These are phyloP conservation scores for Rhizoclosmatium sp. DNA, from an alignment of 192 early-diverging fungal species.

Conservation along the genomic window DNA sequence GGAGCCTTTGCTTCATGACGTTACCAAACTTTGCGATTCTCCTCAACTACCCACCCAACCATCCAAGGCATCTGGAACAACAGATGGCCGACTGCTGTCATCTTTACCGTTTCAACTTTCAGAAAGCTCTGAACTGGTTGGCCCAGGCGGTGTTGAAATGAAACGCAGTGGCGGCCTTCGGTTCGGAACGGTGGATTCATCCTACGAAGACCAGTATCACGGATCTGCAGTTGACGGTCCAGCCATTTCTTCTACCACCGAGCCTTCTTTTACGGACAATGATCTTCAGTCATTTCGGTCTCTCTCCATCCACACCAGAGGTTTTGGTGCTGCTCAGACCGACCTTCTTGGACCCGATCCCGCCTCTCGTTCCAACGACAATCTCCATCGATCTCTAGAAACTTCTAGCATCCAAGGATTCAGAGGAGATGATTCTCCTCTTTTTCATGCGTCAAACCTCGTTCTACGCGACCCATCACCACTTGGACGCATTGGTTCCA, in stretches of 20 bases:
- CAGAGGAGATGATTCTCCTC: not conserved
- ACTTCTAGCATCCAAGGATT: too few species aligned
- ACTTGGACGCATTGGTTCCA: not conserved
- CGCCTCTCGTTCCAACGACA: not conserved
- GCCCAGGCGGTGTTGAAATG: conserved; percentile 1
- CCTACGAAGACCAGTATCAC: not conserved
- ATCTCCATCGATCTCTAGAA: not conserved
- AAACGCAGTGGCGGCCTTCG: conserved; percentile 13
- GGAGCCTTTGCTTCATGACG: not conserved
- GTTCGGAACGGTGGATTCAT: not conserved
- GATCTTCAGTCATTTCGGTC: conserved; percentile 18
- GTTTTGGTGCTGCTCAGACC: not conserved
- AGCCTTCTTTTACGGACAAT: conserved; percentile 4
- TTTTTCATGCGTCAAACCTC: not conserved
- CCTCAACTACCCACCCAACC: not conserved
- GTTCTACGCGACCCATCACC: not conserved
- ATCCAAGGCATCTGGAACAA: not conserved
- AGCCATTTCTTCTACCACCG: not conserved
- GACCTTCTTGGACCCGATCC: not conserved
- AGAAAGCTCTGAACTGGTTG: not conserved
- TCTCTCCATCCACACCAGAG: conserved; percentile 8
- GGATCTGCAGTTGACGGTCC: too few species aligned
- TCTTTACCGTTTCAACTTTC: not conserved
- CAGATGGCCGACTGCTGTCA: not conserved
- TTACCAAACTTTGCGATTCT: conserved; percentile 33